Evolutionary conservation across 164 flowering plant species (phyloP), one percentile per base, ranked within the genome.

Genomic region (Macadamia integrifolia): DNA sequence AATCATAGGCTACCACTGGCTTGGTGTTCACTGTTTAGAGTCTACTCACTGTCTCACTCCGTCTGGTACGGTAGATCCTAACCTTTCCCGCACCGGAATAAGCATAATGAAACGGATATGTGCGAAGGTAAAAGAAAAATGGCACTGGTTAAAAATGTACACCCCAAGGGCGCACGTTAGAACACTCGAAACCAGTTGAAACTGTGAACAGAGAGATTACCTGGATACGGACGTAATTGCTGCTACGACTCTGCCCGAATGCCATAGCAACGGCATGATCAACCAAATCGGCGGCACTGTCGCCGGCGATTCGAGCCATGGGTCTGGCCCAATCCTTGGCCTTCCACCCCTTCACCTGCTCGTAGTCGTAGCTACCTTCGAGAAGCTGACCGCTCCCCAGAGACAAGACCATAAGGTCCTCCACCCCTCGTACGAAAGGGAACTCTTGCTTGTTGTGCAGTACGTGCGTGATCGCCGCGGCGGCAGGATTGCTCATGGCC

Each of bases 391-490:
- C 80, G 56, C 68, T 73, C 2, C 80, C 80, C 10, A 77, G n/a
- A 2, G 80, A 77, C 29, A 77, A 49, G 6, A 77, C 74, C 53
- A 77, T 23, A 40, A 77, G 11, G 66, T 77, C 80, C 62, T 73
- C 77, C 1, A 74, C 74, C 32, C 77, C 74, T 40, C 62, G 65
- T 8, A 72, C 72, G 6, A 71, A 30, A 11, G 80, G 80, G 58
- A 77, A 77, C 28, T 77, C 80, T 10, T 57, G 68, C 65, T 77
- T 77, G 48, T 77, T 77, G 57, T 77, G 72, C 3, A 77, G 70
- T 43, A 74, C 80, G 53, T 77, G 80, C 14, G 77, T 77, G 15
- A 77, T 69, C 4, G 80, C 80, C 0, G 80, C 80, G 2, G 80
- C 80, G 8, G 80, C 58, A 3, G 80, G 77, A 28, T 77, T 77